Evolutionary conservation across 2,329 filamentous ascomycete genomes (phyloP), one percentile per base, ranked within the genome.

Genomic region (Ceratocystis lukuohia): DNA sequence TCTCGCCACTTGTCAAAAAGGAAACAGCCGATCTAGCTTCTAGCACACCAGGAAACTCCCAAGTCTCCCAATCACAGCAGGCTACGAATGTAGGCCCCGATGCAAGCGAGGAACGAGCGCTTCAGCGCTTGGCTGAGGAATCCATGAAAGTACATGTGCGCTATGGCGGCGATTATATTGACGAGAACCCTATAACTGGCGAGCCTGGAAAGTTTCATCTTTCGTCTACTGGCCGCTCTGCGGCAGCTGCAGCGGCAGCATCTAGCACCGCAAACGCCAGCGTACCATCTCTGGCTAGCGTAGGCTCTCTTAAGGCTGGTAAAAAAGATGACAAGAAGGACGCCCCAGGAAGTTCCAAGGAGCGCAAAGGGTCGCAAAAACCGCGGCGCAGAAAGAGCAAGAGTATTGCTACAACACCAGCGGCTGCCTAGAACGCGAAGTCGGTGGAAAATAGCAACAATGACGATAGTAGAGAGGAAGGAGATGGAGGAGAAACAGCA

Each of bases 171-270:
- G 84, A 87, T 69, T 87, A 84, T 72, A 82, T 87, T 74, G 83
- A 88, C 73, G 83, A 87, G 73, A 87, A 86, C 70, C 84, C 84
- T 53, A 87, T 88, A 70, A 86, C 84, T 0, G 85, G 85, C 62
- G 79, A 81, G 37, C 85, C 85, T 0, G 85, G 85, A 62, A 83
- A 85, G 65, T 88, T 87, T 73, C 83, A 86, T 70, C 78, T 87
- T 10, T 81, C 81, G 7, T 84, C 82, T 6, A 86, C 83, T 0
- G 84, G 84, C 1, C 79, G 66, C 37, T 53, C 57, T 50, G 59
- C 41, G 1, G 66, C 65, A 61, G 41, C 65, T 64, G 61, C 68
- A 59, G 33, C 64, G 22, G 33, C 44, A 17, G 45, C 48, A 30
- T 61, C 41, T 3, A 28, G 17, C 7, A n/a, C 56, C 25, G 20